Conservation (phyloP, 106 monocot genomes). For the Acorus gramineus region DNA sequence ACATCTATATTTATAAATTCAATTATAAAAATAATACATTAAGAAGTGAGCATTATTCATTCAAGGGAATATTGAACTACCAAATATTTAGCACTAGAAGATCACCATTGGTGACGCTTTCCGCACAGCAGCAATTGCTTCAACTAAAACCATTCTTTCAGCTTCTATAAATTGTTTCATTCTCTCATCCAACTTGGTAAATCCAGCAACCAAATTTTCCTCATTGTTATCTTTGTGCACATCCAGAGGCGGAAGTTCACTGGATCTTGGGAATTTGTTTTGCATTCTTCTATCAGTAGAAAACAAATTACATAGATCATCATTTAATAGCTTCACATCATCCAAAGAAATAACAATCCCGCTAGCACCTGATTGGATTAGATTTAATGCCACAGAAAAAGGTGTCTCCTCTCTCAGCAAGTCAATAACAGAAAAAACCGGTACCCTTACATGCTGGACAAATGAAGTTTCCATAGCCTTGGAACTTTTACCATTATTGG, state of each 20-base stretch:
- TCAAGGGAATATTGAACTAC: slow-evolving; percentile 80
- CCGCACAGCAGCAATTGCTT: slow-evolving; percentile 53
- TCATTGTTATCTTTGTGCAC: slow-evolving; percentile 7
- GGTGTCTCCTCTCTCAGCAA: slow-evolving; percentile 19
- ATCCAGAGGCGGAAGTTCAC: slow-evolving; percentile 10
- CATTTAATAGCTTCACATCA: slow-evolving; percentile 36
- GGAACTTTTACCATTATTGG: slow-evolving; percentile 8
- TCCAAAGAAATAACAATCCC: slow-evolving; percentile 69
- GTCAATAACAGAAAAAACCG: slow-evolving; percentile 51
- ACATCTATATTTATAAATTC: slow-evolving; percentile 12
- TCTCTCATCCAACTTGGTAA: slow-evolving; percentile 50
- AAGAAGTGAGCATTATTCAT: slow-evolving; percentile 18
- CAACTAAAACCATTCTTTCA: slow-evolving; percentile 58
- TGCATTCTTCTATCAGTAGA: slow-evolving; percentile 14
- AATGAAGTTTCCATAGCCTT: slow-evolving; percentile 19
- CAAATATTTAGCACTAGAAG: slow-evolving; percentile 91
- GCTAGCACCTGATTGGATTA: slow-evolving; percentile 58
- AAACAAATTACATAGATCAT: slow-evolving; percentile 42
- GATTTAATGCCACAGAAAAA: slow-evolving; percentile 21
- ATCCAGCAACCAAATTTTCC: slow-evolving; percentile 48
- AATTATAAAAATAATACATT: slow-evolving; percentile 14
- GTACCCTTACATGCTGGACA: slow-evolving; percentile 49
- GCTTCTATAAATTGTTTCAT: slow-evolving; percentile 61
- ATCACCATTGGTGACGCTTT: slow-evolving; percentile 99
- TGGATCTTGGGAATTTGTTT: slow-evolving; percentile 17